Evolutionary conservation across 495 filamentous ascomycete species (phyloP).

Genomic region (Penicillium salamii): DNA sequence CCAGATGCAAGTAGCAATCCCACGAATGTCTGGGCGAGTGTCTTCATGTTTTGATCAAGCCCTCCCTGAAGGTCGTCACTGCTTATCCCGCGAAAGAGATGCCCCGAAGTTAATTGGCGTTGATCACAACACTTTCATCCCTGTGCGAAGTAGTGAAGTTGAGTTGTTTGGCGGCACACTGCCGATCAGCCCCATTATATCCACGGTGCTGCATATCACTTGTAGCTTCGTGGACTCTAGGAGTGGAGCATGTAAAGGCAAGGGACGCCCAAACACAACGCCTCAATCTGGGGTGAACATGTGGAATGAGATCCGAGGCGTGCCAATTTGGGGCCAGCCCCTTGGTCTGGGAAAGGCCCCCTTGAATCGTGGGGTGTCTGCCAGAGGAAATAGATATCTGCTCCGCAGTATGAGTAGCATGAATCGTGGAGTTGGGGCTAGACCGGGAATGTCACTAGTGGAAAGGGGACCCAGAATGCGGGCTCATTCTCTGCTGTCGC

Average conservation of each 20-base stretch:
- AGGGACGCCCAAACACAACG: constrained; percentile 15
- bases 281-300: constrained; percentile 13
- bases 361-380: neutral
- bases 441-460: constrained; percentile 16
- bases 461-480: constrained; percentile 15
- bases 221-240: neutral
- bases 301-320: constrained; percentile 20
- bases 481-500: constrained; percentile 15
- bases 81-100: constrained; percentile 4
- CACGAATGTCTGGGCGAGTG: constrained; percentile 12
- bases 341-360: neutral
- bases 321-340: neutral
- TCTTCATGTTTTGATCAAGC: constrained; percentile 16
- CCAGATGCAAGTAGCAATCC: constrained; percentile 15
- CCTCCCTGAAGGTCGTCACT: neutral
- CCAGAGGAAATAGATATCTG: constrained; percentile 1
- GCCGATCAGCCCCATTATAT: constrained; percentile 28
- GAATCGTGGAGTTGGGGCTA: constrained; percentile 3
- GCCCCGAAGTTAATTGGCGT: constrained; percentile 11
- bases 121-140: constrained; percentile 10
- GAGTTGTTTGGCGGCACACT: no score
- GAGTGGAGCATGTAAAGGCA: constrained; percentile 12
- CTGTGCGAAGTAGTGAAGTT: neutral
- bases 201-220: neutral
- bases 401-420: neutral